Percentiles rank a stretch among this genome's conserved stretches.
Evolutionary conservation across 2,329 filamentous ascomycete species (phyloP).

Genomic region (Lachnellula cervina): DNA sequence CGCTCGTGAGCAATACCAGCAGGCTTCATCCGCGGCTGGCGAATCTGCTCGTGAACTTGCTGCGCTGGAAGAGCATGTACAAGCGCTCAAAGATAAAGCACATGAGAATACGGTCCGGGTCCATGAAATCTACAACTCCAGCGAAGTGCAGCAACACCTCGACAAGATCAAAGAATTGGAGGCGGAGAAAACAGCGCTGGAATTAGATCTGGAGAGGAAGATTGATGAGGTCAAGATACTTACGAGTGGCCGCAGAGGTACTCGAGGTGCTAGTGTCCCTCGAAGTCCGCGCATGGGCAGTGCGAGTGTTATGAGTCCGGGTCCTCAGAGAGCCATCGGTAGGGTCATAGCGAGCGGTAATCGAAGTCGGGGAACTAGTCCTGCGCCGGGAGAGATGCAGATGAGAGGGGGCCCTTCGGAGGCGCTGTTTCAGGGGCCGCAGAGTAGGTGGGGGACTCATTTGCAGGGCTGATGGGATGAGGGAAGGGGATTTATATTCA

Average conservation of each 20-base stretch:
- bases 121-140: conserved; percentile 23
- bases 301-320: conserved; percentile 24
- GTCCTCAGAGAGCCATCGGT: conserved; percentile 10
- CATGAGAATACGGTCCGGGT: conserved; percentile 25
- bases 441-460: conserved; percentile 15
- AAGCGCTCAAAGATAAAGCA: conserved; percentile 18
- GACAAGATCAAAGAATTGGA: conserved; percentile 33
- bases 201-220: conserved; percentile 36
- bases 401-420: conserved; percentile 7
- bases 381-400: conserved; percentile 15
- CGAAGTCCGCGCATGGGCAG: conserved; percentile 27
- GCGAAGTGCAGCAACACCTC: conserved; percentile 15
- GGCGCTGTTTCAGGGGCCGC: conserved; percentile 8
- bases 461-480: conserved; percentile 4
- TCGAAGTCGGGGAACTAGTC: conserved; percentile 25
- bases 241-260: conserved; percentile 37
- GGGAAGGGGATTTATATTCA: neutral
- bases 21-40: conserved; percentile 20
- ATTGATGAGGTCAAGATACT: conserved; percentile 34
- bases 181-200: conserved; percentile 27
- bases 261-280: conserved; percentile 27
- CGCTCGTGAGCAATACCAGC: conserved; percentile 27
- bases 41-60: conserved; percentile 17
- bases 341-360: conserved; percentile 8
- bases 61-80: conserved; percentile 14